Base-by-base conservation (phyloP, 2,329 filamentous ascomycete species). In the Diaporthe batatas region DNA sequence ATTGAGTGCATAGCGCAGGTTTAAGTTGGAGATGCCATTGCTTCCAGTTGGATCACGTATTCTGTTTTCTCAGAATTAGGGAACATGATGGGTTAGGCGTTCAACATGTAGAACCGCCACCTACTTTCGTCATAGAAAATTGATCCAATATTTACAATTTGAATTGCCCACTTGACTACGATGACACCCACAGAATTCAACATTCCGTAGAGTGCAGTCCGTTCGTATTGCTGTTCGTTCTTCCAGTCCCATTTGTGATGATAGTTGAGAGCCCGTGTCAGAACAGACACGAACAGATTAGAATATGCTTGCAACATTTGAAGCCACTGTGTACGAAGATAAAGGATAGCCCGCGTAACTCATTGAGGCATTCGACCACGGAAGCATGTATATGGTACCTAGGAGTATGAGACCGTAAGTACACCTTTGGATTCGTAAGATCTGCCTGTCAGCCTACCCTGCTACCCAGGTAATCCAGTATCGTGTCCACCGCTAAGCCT, bases 1-100 rank as follows among this genome's bases (percentile, higher is more conserved):
- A 84, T 84, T 75, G 83, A 84, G 74, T 84, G 83, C 75, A 84
- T 84, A 76, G 83, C 83, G 5, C 82, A 84, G 75, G 82, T 72
- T 70, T 83, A 74, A 54, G 39, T 53, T 39, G 32, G 21, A 11
- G 34, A 14, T 21, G 29, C n/a, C n/a, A n/a, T 34, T 68, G 18
- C 11, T 64, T 49, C 6, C 18, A n/a, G 42, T 5, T 49, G 42
- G 39, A 64, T 47, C 42, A 49, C 34, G 29, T 34, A n/a, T 49
- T 49, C 11, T 64, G 23, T 14, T 6, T 34, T 47, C 25, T n/a
- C n/a, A 49, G 25, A 44, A 59, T 21, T 42, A 10, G 23, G 34
- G 14, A 62, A 47, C 44, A 14, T 16, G 36, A 49, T 64, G 25
- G 18, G 14, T n/a, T n/a, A 1, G 14, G 23, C 5, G 25, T 34